Conservation (phyloP, 2,329 filamentous ascomycete species). For the Clonostachys rhizophaga region DNA sequence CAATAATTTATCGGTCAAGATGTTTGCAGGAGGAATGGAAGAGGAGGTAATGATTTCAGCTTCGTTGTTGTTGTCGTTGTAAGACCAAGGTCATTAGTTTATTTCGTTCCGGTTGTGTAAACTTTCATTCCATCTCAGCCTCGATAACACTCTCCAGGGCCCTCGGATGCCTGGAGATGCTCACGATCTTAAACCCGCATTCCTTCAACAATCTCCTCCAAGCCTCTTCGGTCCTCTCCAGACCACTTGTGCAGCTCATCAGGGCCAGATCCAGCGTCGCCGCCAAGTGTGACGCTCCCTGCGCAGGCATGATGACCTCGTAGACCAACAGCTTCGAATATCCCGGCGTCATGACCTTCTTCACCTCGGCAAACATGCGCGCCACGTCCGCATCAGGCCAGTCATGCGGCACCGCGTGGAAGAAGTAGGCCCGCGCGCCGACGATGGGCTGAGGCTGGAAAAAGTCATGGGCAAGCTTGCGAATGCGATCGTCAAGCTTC, state of each 20-base stretch:
- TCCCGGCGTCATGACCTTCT: constrained; percentile 21
- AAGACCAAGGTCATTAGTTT: no score
- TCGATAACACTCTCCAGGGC: constrained; percentile 7
- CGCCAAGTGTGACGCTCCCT: constrained; percentile 16
- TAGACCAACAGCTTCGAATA: constrained; percentile 27
- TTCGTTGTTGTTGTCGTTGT: no score
- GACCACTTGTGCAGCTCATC: constrained; percentile 20
- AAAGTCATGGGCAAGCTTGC: constrained; percentile 12
- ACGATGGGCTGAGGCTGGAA: constrained; percentile 13
- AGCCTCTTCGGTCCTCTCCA: constrained; percentile 17
- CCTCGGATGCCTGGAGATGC: constrained; percentile 18
- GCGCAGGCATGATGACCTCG: constrained; percentile 23
- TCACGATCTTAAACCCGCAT: constrained; percentile 16
- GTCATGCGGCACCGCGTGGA: constrained; percentile 29
- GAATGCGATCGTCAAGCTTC: constrained; percentile 9
- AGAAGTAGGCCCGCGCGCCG: constrained; percentile 22
- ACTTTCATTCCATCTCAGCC: constrained; percentile 3
- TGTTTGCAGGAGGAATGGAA: no score
- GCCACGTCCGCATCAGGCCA: constrained; percentile 23
- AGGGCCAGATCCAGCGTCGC: constrained; percentile 25
- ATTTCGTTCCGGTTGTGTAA: no score
- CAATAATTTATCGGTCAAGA: no score
- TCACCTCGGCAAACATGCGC: constrained; percentile 19
- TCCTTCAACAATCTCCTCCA: constrained; percentile 17
- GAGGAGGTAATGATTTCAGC: no score